A percentile compares a stretch with the other conserved stretches of the same genome.
Evolutionary conservation across 2,329 filamentous ascomycete species (phyloP).

Genomic region (Colletotrichum sp.): DNA sequence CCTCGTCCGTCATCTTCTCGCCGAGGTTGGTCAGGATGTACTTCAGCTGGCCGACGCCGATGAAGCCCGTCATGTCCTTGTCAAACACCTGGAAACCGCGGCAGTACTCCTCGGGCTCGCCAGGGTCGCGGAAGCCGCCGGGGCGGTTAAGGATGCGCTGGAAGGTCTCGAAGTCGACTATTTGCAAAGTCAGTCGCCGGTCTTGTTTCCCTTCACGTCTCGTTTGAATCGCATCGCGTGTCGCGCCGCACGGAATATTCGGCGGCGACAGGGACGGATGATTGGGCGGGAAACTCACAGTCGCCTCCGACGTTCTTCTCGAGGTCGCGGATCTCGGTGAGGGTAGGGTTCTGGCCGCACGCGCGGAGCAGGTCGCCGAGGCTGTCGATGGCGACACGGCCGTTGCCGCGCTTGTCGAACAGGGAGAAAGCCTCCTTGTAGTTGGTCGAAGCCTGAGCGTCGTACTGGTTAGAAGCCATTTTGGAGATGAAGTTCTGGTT

Average conservation of each 20-base stretch:
- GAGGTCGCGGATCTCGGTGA: conserved; percentile 89
- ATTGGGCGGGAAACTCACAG: conserved; percentile 66
- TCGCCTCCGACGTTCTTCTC: conserved; percentile 90
- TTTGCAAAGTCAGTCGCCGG: conserved; percentile 6
- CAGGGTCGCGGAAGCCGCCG: conserved; percentile 96
- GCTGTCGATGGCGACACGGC: conserved; percentile 84
- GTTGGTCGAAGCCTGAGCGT: conserved; percentile 81
- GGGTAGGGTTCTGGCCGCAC: conserved; percentile 96
- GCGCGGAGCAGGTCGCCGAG: conserved; percentile 94
- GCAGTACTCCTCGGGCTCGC: conserved; percentile 97
- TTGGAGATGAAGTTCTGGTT: background rate
- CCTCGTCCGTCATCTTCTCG: conserved; percentile 99
- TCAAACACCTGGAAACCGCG: conserved; percentile 99
- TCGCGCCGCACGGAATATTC: background rate
- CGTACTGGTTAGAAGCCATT: conserved; percentile 59
- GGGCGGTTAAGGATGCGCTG: conserved; percentile 96
- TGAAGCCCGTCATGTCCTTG: conserved; percentile 98
- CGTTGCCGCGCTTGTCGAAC: conserved; percentile 98
- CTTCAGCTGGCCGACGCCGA: conserved; percentile 95
- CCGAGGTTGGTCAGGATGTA: conserved; percentile 98
- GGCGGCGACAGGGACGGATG: background rate
- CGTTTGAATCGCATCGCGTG: background rate
- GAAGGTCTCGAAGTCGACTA: conserved; percentile 98
- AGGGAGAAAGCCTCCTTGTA: conserved; percentile 99
- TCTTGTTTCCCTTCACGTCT: background rate